These are phyloP conservation scores for Botrytis pseudocinerea DNA, from an alignment of 2,329 filamentous ascomycete species.

Conservation along the genomic window DNA sequence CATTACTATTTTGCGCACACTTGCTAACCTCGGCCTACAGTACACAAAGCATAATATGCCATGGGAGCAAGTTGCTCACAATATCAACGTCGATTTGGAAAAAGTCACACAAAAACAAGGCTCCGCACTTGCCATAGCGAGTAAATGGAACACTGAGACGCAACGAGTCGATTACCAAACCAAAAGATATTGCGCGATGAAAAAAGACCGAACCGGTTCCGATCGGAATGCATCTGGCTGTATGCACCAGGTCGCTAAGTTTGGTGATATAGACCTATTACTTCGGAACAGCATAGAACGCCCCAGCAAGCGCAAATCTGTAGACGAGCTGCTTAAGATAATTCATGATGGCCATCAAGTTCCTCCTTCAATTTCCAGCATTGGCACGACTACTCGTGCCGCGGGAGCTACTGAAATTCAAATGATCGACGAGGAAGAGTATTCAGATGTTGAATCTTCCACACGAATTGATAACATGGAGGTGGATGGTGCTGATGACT, in stretches of 20 bases:
- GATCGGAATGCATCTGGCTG: background rate
- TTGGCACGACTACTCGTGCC: background rate
- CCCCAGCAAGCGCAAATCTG: background rate
- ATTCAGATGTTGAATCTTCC: background rate
- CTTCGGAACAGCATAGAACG: slow-evolving; percentile 6
- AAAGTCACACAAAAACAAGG: background rate
- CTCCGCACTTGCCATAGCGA: background rate
- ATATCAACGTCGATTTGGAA: slow-evolving; percentile 11
- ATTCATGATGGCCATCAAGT: background rate
- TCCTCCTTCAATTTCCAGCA: background rate
- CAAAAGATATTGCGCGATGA: background rate
- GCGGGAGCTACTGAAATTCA: background rate
- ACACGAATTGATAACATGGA: background rate
- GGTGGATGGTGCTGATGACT: background rate
- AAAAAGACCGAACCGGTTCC: background rate
- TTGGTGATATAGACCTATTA: background rate
- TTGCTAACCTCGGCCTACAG: background rate
- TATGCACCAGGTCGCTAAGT: slow-evolving; percentile 12
- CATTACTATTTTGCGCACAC: background rate
- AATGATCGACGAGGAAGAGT: background rate
- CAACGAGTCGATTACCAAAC: background rate
- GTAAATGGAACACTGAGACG: slow-evolving; percentile 1
- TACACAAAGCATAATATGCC: slow-evolving; percentile 12
- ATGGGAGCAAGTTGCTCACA: slow-evolving; percentile 20
- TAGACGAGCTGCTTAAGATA: background rate